phyloP scores from a whole-genome alignment of 208 protist genomes.

The Blastocrithidia nonstop region DNA sequence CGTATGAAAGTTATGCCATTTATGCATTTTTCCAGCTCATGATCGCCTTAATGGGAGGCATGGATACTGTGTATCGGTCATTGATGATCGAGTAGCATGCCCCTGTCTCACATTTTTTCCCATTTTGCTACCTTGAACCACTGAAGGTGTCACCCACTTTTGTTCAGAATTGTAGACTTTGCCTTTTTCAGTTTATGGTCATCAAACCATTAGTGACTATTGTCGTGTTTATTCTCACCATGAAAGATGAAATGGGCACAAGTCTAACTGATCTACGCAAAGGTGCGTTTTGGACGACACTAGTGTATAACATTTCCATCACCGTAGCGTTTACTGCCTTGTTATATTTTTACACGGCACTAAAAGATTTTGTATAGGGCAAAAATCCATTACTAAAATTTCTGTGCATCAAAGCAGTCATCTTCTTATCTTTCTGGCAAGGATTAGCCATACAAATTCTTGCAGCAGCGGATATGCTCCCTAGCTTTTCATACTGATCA shows the following conservation, averaged over 20 bases:
- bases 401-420: slow-evolving; percentile 82
- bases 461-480: slow-evolving; percentile 40
- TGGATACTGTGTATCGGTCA: slow-evolving; percentile 68
- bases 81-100: slow-evolving; percentile 74
- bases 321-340: slow-evolving; percentile 82
- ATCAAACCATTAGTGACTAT: slow-evolving; percentile 79
- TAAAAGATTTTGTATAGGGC: slow-evolving; percentile 79
- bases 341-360: slow-evolving; percentile 83
- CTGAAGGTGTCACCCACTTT: slow-evolving; percentile 73
- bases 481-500: slow-evolving; percentile 60
- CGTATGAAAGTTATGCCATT: slow-evolving; percentile 89
- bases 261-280: slow-evolving; percentile 62
- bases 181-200: slow-evolving; percentile 87
- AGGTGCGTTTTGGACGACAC: slow-evolving; percentile 79
- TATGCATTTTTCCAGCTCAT: slow-evolving; percentile 91
- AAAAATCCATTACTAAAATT: slow-evolving; percentile 86
- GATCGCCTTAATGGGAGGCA: slow-evolving; percentile 83
- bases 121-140: slow-evolving; percentile 67
- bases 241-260: slow-evolving; percentile 52
- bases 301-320: slow-evolving; percentile 87
- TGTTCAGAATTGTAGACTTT: slow-evolving; percentile 74
- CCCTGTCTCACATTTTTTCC: slow-evolving; percentile 64
- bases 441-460: slow-evolving; percentile 76
- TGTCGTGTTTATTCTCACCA: slow-evolving; percentile 63
- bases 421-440: slow-evolving; percentile 90